phyloP scores from a whole-genome alignment of 306 rosid genomes.

The Cucurbita ficifolia region DNA sequence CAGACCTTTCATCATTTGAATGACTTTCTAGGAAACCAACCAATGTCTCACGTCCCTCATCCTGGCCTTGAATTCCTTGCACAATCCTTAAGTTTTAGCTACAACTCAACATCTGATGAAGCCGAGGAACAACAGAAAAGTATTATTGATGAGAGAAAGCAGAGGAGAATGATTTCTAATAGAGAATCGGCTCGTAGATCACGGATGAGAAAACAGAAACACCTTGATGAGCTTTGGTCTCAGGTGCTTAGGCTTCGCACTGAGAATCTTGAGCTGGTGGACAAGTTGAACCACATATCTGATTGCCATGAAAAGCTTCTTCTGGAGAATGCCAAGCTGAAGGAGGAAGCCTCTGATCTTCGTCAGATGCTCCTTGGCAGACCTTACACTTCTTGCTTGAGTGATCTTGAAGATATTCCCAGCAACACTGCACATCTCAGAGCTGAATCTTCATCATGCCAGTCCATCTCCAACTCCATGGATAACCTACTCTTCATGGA shows the following conservation, averaged over 20 bases:
- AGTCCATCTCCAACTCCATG: constrained; percentile 21
- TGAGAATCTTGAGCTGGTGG: constrained; percentile 61
- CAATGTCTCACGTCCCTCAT: constrained; percentile 22
- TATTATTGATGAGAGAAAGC: constrained; percentile 62
- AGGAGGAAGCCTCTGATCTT: constrained; percentile 58
- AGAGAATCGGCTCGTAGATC: constrained; percentile 90
- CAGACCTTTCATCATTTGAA: constrained; percentile 34
- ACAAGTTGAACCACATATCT: constrained; percentile 48
- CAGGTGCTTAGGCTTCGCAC: constrained; percentile 80
- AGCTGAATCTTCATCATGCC: constrained; percentile 30
- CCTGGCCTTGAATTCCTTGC: constrained; percentile 21
- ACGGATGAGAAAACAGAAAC: constrained; percentile 79
- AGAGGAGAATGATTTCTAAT: constrained; percentile 80
- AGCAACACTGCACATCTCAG: constrained; percentile 35
- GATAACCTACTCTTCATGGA: constrained; percentile 25
- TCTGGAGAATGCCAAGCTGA: constrained; percentile 57
- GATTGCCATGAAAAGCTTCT: constrained; percentile 45
- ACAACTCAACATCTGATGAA: constrained; percentile 74
- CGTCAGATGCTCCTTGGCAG: constrained; percentile 51
- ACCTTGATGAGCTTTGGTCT: constrained; percentile 90
- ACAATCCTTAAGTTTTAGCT: constrained; percentile 39
- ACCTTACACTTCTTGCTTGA: constrained; percentile 27
- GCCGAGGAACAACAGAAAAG: constrained; percentile 59
- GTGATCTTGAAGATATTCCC: constrained; percentile 34
- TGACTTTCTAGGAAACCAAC: constrained; percentile 4